Conservation (phyloP, 1,284 basidiomycete genomes). For the Ceratobasidium papillatum region DNA sequence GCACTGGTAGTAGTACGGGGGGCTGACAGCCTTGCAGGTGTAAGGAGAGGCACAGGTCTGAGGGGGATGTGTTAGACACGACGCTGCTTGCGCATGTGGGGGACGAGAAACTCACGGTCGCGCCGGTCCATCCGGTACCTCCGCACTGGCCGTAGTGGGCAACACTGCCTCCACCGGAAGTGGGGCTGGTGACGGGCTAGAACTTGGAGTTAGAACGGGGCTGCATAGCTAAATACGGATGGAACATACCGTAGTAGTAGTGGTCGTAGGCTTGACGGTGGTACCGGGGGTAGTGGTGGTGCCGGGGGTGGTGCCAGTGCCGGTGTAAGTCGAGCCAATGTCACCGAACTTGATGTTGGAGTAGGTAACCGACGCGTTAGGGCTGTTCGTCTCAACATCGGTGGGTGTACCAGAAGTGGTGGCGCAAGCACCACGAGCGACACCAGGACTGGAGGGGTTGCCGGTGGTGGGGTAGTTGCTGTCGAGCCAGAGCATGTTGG, state of each 20-base stretch:
- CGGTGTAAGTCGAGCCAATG: slow-evolving; percentile 60
- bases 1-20: slow-evolving; percentile 30
- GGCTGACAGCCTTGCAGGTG: slow-evolving; percentile 21
- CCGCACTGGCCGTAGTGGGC: slow-evolving; percentile 13
- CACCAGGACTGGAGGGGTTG: slow-evolving; percentile 57
- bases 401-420: slow-evolving; percentile 40
- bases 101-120: background rate
- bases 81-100: background rate
- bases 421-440: slow-evolving; percentile 55
- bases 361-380: slow-evolving; percentile 51
- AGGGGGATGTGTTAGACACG: background rate
- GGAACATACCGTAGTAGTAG: slow-evolving; percentile 1
- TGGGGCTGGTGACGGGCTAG: background rate
- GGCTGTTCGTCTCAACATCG: slow-evolving; percentile 45
- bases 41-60: slow-evolving; percentile 21
- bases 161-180: background rate
- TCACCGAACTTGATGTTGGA: slow-evolving; percentile 67
- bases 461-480: slow-evolving; percentile 60
- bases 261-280: slow-evolving; percentile 3
- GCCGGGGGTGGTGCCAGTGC: slow-evolving; percentile 52
- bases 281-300: slow-evolving; percentile 38
- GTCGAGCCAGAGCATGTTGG: slow-evolving; percentile 68
- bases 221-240: background rate
- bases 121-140: background rate
- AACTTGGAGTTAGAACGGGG: background rate